phyloP scores from a whole-genome alignment of 441 rosid genomes.

The Erodium trifolium region DNA sequence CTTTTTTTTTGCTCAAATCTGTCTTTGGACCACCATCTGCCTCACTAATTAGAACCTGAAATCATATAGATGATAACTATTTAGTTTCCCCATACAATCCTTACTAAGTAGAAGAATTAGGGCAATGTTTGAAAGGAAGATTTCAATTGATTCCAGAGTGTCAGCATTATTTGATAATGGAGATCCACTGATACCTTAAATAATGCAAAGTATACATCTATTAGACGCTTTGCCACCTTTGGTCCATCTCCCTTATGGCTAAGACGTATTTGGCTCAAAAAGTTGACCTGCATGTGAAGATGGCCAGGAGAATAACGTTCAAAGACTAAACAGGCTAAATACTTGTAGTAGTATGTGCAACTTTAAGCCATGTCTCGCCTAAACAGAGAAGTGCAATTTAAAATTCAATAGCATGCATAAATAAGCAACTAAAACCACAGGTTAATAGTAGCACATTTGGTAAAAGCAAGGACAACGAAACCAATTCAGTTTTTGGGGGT shows the following conservation, averaged over 20 bases:
- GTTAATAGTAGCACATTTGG: neutral
- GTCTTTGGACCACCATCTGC: slow-evolving; percentile 34
- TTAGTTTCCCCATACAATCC: slow-evolving; percentile 1
- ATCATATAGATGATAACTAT: slow-evolving; percentile 15
- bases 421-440: neutral
- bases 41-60: slow-evolving; percentile 66
- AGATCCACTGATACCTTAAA: slow-evolving; percentile 56
- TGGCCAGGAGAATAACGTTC: neutral
- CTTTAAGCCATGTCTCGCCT: no score
- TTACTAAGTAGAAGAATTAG: neutral
- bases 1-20: slow-evolving; percentile 27
- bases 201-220: slow-evolving; percentile 88
- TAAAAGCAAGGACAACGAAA: neutral
- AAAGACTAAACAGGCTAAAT: no score
- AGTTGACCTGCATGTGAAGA: slow-evolving; percentile 57
- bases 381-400: no score
- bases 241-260: slow-evolving; percentile 83
- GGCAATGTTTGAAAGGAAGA: neutral
- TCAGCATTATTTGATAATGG: no score
- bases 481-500: no score
- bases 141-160: no score
- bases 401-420: neutral
- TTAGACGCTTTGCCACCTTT: slow-evolving; percentile 74
- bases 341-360: no score
- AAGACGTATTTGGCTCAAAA: slow-evolving; percentile 77